Base-by-base conservation (phyloP, 192 early-diverging fungal species). In the Entrophospora sp. region DNA sequence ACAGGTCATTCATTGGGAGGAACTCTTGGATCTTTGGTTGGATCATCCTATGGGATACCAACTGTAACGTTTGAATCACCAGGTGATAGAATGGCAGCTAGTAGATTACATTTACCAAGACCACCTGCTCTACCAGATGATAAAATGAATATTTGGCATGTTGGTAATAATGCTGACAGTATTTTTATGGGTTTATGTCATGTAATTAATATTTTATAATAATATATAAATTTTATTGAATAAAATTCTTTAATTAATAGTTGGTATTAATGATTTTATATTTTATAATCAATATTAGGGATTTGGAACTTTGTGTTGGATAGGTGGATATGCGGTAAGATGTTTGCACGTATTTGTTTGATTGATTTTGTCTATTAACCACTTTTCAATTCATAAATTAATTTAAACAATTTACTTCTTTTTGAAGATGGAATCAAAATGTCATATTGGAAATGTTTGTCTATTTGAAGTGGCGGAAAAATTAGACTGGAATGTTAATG, bases 1-100 rank as follows among this genome's bases (percentile, higher is more conserved):
- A 84, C 90, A 5, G 95, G 95, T 27, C 93, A 97, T 66, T 91
- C 89, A n/a, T 78, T 92, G 14, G 91, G 91, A 38, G 91, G 91
- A 2, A 75, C 86, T 1, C 44, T 98, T 31, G 85, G 89, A 1
- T 59, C 79, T 28, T 72, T 96, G 5, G 63, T 96, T 7, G 92
- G 89, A 0, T 74, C 92, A 27, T 93, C 94, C 0, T 91, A 87
- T 76, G 87, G 89, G 32, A 66, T 93, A 4, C 94, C 95, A 0
- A 85, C 83, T 0, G 84, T 96, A 16, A 83, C 86, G 0, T 95
- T 87, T 63, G 85, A 98, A 77, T 77, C 86, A 4, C 91, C 94
- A 0, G 94, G 92, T 13, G 96, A 98, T 57, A 70, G 75, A 6
- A 66, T 89, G 51, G 88, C 90, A 9, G 88, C 96, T 5, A 30